Evolutionary conservation across 805 yeast genomes (phyloP), one percentile per base, ranked within the genome.

Genomic region (Kodamaea neixiangensis): DNA sequence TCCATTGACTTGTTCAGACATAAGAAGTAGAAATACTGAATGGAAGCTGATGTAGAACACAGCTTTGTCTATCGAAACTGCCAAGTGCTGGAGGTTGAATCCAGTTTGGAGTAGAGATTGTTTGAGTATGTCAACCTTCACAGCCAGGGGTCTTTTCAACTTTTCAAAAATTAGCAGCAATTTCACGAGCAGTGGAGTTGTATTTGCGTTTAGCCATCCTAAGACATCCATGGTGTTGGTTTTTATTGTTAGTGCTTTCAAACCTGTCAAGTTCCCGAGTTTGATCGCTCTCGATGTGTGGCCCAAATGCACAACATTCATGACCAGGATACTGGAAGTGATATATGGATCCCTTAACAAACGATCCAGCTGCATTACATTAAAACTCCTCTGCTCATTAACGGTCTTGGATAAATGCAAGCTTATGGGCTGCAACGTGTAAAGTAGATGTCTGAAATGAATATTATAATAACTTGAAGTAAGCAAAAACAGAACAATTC

Each of bases 111-210:
- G 14, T 11, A 40, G 2, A 10, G 33, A 21, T 7, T 5, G n/a
- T 15, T 40, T 20, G 44, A n/a, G 9, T 7, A 5, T 7, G 2
- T 38, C 15, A 4, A 38, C n/a, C 44, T 40, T 40, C 13, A 5
- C 44, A 4, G 2, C 7, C n/a, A 20, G 31, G 7, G 31, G 31
- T 25, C 44, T 2, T n/a, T 21, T 40, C 18, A 40, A 13, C 22
- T 40, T 40, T 13, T 40, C 44, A 40, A 40, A 40, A 5, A 40
- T 40, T 11, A 40, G 7, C 33, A 21, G 44, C 17, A 40, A 40
- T 5, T 40, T 20, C n/a, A 40, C 29, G 22, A 40, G 44, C 44
- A 40, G 44, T 3, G 20, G 18, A 13, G 44, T 6, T 11, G 17
- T 11, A 3, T n/a, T 10, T 4, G 33, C 2, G 7, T 29, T 29